Evolutionary conservation across 805 yeast genomes (phyloP), one percentile per base, ranked within the genome.

Genomic region (Jamesozyma lodderae): DNA sequence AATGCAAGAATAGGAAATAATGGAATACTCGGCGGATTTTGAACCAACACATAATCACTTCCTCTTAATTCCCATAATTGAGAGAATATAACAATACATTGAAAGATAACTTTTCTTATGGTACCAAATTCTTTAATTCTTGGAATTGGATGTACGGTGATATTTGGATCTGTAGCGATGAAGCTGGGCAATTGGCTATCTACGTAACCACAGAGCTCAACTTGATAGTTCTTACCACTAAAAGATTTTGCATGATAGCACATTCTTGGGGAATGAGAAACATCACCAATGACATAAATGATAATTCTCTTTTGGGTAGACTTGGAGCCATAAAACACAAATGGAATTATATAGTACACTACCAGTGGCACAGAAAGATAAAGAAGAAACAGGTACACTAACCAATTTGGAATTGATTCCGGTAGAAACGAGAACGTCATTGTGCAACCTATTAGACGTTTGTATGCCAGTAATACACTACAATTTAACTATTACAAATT

Each of bases 221-320:
- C 97, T 33, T 68, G 66, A 58, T 79, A 81, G 0, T 87, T 92
- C 14, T 65, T 60, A 1, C 60, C 52, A n/a, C 81, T 72, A 49
- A 92, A 77, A 38, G 90, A 80, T 41, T 69, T 63, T 0, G 94
- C 95, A 57, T 92, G 98, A 60, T 90, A 83, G 48, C 80, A 72
- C 82, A 90, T 92, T 42, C 98, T 69, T 6, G 98, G 98, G 0
- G 96, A 88, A 54, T 87, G 94, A 11, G 95, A 96, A 38, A 92
- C 55, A 55, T 90, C 97, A 2, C 98, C 98, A 15, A 92, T 64
- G 2, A 92, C 98, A 45, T 85, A 71, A 15, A 92, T 76, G 8
- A 82, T 70, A 5, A 85, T 77, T 37, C 85, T 72, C 44, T 69
- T 75, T 42, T 67, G 59, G 4, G 60, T 46, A 6, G 64, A 57